Evolutionary conservation across 768 basidiomycete genomes (phyloP), one percentile per base, ranked within the genome.

Genomic region (Botryobasidium botryosum): DNA sequence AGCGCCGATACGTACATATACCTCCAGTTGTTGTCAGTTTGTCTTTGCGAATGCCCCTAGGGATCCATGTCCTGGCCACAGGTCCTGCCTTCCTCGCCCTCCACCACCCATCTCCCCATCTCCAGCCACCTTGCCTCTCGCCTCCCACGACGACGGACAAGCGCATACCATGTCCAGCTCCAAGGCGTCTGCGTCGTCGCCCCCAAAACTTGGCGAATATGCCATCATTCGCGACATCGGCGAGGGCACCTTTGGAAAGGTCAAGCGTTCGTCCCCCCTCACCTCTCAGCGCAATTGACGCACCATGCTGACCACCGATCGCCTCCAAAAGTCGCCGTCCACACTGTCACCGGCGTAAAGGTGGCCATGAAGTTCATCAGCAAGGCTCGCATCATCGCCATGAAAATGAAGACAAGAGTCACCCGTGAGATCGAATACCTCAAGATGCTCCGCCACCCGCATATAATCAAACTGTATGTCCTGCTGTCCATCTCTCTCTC

Each of bases 341-440:
- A 99, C 62, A 82, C 81, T 45, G 73, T 96, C 55, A 97, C 94
- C 1, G 87, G 91, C 3, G 87, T 94, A 56, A 77, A 77, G 55
- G 92, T 99, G 43, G 92, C 94, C 8, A 86, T 99, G 83, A 97
- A 99, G 67, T 88, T 81, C 57, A 86, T 97, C 49, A 86, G 85
- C 45, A 88, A 94, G 60, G 83, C 84, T 27, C 87, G 84, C 53
- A 97, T 97, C 46, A 77, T 81, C 53, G 74, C 78, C 53, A 83
- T 85, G 51, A 85, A 85, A 61, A 94, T 87, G 56, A 90, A 86
- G 63, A 79, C 79, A 45, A 66, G 92, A 47, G 91, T 97, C 5
- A 79, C 84, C 57, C 75, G 88, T 38, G 92, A 97, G 63, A 94
- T 94, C 52, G 90, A 96, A 59, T 97, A 94, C 64, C 83, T 99